Evolutionary conservation across 73 alveolate species (phyloP).

Genomic region (Tetrahymena thermophila): DNA sequence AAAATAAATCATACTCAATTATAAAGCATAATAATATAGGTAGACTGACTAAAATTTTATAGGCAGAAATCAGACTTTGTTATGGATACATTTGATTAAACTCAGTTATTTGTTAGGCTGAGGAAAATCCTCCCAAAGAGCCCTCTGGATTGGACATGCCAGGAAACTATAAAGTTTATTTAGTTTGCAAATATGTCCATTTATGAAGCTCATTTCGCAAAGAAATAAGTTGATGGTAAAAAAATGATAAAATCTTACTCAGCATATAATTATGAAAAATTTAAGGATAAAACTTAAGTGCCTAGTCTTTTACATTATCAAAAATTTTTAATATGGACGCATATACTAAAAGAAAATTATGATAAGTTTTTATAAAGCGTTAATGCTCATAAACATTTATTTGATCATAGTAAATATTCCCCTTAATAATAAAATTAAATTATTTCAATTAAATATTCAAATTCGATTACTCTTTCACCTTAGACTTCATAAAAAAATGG

Average conservation of each 20-base stretch:
- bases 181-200: not conserved
- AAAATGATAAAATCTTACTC: not conserved
- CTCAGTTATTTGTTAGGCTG: not conserved
- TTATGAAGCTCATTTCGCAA: not conserved
- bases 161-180: not conserved
- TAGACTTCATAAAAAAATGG: not conserved
- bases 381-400: not conserved
- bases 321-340: not conserved
- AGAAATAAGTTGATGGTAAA: not conserved
- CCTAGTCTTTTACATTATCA: not conserved
- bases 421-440: not conserved
- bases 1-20: not conserved
- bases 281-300: not conserved
- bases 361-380: not conserved
- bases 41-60: not conserved
- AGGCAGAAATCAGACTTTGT: not conserved
- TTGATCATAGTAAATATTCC: not conserved
- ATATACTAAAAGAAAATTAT: not conserved
- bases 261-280: not conserved
- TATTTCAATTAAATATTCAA: not conserved
- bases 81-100: not conserved
- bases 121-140: not conserved
- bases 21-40: not conserved
- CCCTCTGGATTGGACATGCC: not conserved
- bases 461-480: not conserved